Evolutionary conservation across 495 filamentous ascomycete genomes (phyloP), one percentile per base, ranked within the genome.

Genomic region (Paragyromitra xinjiangensis): DNA sequence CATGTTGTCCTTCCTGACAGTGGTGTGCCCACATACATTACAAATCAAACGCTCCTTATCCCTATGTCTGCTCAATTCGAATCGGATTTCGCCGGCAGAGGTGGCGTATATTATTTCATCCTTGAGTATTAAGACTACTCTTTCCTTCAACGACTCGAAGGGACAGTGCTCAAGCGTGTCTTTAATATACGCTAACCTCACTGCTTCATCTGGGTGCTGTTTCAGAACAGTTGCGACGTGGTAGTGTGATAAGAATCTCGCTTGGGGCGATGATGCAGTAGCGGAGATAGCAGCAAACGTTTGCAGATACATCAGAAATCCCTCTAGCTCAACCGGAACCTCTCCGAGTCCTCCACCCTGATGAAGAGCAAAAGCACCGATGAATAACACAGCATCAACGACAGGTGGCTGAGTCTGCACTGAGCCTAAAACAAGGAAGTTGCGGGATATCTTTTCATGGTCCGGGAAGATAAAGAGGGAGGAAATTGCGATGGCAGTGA

Each of bases 121-220:
- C 81, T 94, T 94, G 3, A 98, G 84, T 92, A 96, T 98, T 29
- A 88, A 88, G 11, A 98, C 88, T 0, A 94, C 94, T 67, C 89
- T 90, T 14, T 91, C 94, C 77, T 93, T 94, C 56, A 95, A 87
- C 2, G 91, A 88, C 29, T 92, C 88, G 81, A 90, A 93, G 6
- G 91, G 90, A 78, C 91, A 92, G 75, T 97, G 89, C 83, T 95
- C 91, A 37, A 98, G 86, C 3, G 95, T 91, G 59, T 93, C 90
- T 55, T 89, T 87, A 11, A 98, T 91, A 71, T 97, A 92, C 4
- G 90, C 88, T 51, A 96, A 87, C 1, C 94, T 88, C 39, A 89
- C 87, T 0, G 88, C 83, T 55, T 91, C 88, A 1, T 90, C 88
- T 0, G 94, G 93, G 79, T 98, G 90, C 24, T 88, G 87, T 83